phyloP scores from a whole-genome alignment of 306 rosid species.

The Sphenostylis stenocarpa region DNA sequence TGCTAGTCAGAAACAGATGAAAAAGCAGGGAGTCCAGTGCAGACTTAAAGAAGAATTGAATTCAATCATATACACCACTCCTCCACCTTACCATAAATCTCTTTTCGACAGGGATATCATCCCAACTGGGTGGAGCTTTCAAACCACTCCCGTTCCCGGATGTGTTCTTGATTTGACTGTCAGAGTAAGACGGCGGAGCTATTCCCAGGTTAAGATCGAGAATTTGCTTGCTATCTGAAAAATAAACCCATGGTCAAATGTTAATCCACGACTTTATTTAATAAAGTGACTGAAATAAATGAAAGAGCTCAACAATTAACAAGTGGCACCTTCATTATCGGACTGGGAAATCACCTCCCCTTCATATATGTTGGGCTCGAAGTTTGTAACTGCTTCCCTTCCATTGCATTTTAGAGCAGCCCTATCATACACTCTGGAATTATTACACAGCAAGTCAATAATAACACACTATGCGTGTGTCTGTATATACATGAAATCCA shows the following conservation, averaged over 20 bases:
- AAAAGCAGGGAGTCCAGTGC: background rate
- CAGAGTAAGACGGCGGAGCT: slow-evolving; percentile 58
- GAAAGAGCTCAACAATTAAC: background rate
- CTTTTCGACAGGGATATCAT: slow-evolving; percentile 42
- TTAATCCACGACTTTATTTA: background rate
- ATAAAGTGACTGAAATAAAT: background rate
- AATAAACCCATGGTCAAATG: background rate
- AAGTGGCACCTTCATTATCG: slow-evolving; percentile 50
- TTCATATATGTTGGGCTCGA: slow-evolving; percentile 64
- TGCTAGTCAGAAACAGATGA: background rate
- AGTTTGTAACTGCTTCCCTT: slow-evolving; percentile 87
- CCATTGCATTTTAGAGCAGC: slow-evolving; percentile 90
- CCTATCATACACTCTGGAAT: slow-evolving; percentile 82
- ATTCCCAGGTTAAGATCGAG: slow-evolving; percentile 87
- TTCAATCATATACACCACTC: background rate
- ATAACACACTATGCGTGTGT: background rate
- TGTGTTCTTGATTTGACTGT: slow-evolving; percentile 41
- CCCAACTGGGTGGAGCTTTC: slow-evolving; percentile 48
- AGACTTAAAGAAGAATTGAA: background rate
- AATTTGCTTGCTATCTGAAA: slow-evolving; percentile 51
- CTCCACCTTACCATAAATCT: slow-evolving; percentile 56
- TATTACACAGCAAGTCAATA: slow-evolving; percentile 24
- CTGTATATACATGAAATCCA: background rate
- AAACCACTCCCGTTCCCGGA: slow-evolving; percentile 27
- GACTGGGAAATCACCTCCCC: slow-evolving; percentile 54